Evolutionary conservation across 1,139 yeast genomes (phyloP).

Genomic region (Geotrichum europaeum): DNA sequence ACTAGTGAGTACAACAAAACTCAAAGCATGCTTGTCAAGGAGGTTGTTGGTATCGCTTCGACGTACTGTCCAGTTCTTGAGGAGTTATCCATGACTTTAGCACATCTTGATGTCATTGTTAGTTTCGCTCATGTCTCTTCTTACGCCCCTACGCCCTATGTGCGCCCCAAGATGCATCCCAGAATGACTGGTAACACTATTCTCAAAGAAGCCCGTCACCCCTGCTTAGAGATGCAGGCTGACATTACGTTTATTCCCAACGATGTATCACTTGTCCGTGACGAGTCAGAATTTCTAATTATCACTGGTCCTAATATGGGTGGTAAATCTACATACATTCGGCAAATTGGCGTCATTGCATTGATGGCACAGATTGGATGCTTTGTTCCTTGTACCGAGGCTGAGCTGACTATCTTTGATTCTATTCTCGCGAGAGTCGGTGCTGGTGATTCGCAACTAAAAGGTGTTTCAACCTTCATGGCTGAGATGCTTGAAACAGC

Average conservation of each 20-base stretch:
- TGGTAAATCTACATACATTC: conserved; percentile 90
- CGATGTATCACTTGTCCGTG: conserved; percentile 55
- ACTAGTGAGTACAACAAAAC: conserved; percentile 64
- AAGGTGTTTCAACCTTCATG: conserved; percentile 96
- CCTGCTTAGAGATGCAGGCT: conserved; percentile 88
- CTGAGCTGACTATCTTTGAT: conserved; percentile 79
- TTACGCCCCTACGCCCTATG: conserved; percentile 76
- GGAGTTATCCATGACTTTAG: conserved; percentile 55
- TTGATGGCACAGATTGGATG: conserved; percentile 91
- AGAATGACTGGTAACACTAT: conserved; percentile 48
- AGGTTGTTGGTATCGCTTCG: conserved; percentile 70
- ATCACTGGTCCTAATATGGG: conserved; percentile 99
- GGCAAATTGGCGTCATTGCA: conserved; percentile 86
- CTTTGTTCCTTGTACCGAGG: conserved; percentile 70
- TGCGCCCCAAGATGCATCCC: conserved; percentile 61
- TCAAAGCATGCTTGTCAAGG: conserved; percentile 72
- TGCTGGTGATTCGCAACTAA: conserved; percentile 94
- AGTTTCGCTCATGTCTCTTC: conserved; percentile 84
- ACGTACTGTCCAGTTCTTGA: conserved; percentile 77
- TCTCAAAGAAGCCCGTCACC: conserved; percentile 77
- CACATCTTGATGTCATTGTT: conserved; percentile 75
- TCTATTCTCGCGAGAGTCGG: conserved; percentile 96
- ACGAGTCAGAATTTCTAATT: conserved; percentile 60
- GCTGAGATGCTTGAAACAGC: conserved; percentile 97
- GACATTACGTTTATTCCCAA: conserved; percentile 83